Evolutionary conservation across 768 basidiomycete genomes (phyloP).

Genomic region (Phylloporus arenicola): DNA sequence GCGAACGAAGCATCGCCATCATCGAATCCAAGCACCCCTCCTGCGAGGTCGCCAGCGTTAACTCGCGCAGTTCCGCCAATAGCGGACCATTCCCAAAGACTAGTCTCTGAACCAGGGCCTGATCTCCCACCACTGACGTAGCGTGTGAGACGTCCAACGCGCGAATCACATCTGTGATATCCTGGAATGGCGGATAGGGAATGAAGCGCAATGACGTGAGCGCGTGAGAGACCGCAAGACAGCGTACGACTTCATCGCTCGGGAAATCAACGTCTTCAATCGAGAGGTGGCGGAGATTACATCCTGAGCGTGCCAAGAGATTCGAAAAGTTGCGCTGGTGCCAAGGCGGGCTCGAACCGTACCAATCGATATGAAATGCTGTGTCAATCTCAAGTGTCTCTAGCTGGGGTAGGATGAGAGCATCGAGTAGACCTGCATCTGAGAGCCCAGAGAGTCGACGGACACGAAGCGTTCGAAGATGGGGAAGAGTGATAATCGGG

Average conservation of each 20-base stretch:
- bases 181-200: constrained; percentile 12
- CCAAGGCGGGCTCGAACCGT: not conserved
- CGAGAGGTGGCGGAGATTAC: constrained; percentile 9
- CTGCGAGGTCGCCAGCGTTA: constrained; percentile 13
- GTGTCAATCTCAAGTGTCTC: constrained; percentile 17
- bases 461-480: constrained; percentile 14
- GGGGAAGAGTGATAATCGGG: constrained; percentile 1
- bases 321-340: constrained; percentile 6
- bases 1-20: constrained; percentile 9
- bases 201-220: constrained; percentile 11
- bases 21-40: constrained; percentile 8
- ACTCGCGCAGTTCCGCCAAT: constrained; percentile 8
- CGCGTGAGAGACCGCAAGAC: constrained; percentile 10
- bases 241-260: constrained; percentile 15
- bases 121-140: not conserved
- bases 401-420: constrained; percentile 14
- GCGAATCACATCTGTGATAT: constrained; percentile 5
- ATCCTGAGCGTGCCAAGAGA: constrained; percentile 15
- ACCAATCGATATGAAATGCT: not conserved
- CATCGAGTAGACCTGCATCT: constrained; percentile 4
- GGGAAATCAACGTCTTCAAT: constrained; percentile 12
- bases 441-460: constrained; percentile 3
- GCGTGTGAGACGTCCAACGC: constrained; percentile 4
- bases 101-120: not conserved
- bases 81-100: not conserved